phyloP scores from a whole-genome alignment of 257 asterid species.

The Nicotiana tabacum region DNA sequence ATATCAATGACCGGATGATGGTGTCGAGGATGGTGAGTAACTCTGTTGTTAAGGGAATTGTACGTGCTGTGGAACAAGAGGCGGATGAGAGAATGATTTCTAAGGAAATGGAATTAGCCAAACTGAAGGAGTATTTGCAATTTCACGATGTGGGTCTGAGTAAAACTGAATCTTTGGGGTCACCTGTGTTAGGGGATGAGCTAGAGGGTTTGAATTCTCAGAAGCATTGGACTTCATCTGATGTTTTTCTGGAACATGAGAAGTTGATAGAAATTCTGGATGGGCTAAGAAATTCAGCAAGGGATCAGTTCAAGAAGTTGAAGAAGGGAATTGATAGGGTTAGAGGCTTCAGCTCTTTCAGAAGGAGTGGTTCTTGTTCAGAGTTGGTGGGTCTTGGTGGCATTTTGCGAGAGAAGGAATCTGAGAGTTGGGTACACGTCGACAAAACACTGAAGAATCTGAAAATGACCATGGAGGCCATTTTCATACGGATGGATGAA shows the following conservation, averaged over 20 bases:
- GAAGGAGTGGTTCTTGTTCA: conserved; percentile 44
- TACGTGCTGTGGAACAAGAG: conserved; percentile 76
- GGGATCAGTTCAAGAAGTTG: conserved; percentile 51
- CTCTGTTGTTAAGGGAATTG: conserved; percentile 83
- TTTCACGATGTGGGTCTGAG: conserved; percentile 16
- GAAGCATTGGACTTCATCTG: conserved; percentile 16
- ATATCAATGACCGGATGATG: conserved; percentile 46
- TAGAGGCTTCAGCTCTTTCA: conserved; percentile 33
- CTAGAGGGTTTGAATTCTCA: conserved; percentile 10
- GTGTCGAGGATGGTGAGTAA: conserved; percentile 81
- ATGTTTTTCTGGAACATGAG: conserved; percentile 31
- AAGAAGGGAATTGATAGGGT: conserved; percentile 36
- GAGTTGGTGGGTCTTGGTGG: conserved; percentile 59
- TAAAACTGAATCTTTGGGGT: conserved; percentile 19
- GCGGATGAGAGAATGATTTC: conserved; percentile 53
- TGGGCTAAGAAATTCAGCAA: conserved; percentile 30
- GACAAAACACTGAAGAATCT: conserved; percentile 38
- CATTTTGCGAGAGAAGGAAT: conserved; percentile 40
- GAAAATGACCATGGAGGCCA: conserved; percentile 33
- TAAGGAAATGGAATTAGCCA: conserved; percentile 61
- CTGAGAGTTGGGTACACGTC: conserved; percentile 36
- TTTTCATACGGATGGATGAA: conserved; percentile 36
- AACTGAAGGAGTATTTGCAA: conserved; percentile 33
- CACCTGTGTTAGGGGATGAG: conserved; percentile 5
- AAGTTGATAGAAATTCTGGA: conserved; percentile 40